Base-by-base conservation (phyloP, 2,329 filamentous ascomycete species). In the Nemania sp. region DNA sequence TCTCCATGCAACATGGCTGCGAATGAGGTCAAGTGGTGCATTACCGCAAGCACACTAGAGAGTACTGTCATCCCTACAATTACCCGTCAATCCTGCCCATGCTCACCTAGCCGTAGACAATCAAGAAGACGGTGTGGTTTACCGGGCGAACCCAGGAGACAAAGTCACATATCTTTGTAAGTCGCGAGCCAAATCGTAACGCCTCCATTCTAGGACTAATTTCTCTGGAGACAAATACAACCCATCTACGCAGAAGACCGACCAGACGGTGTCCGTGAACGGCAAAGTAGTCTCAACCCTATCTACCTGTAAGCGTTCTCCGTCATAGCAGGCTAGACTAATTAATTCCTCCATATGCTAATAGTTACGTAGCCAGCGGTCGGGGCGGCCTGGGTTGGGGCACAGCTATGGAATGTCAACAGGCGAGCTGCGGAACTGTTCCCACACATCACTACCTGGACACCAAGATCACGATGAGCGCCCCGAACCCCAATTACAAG, bases 201-300 rank as follows among this genome's bases (percentile, higher is more conserved):
- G 11, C 13, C 4, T 5, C 40, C 34, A n/a, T 25, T 49, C 13
- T 11, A 4, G 4, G 15, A 32, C 39, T 50, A 34, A 55, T 6
- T 7, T 40, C 18, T 45, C 2, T 7, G 13, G 10, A 60, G 57
- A 60, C 47, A 54, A 55, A 51, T 45, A 60, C 51, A 60, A 56
- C 15, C 21, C 51, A 32, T 50, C 46, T 12, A 60, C 57, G 6
- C 29, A 37, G 12, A 60, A 60, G 3, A 60, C 57, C 10, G 57
- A 56, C 39, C 57, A 60, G 57, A 60, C 52, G 2, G 57, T 60
- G 6, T 60, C 57, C 17, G 57, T 60, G 18, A 60, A 60, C 32
- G 52, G 57, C 18, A 20, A 13, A 2, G 57, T 56, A 10, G 52
- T 60, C 5, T 60, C 57, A 32, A 60, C 57, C 20, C 45, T 60